Conservation (phyloP, 352 stramenopile species). For the Phytophthora cactorum region DNA sequence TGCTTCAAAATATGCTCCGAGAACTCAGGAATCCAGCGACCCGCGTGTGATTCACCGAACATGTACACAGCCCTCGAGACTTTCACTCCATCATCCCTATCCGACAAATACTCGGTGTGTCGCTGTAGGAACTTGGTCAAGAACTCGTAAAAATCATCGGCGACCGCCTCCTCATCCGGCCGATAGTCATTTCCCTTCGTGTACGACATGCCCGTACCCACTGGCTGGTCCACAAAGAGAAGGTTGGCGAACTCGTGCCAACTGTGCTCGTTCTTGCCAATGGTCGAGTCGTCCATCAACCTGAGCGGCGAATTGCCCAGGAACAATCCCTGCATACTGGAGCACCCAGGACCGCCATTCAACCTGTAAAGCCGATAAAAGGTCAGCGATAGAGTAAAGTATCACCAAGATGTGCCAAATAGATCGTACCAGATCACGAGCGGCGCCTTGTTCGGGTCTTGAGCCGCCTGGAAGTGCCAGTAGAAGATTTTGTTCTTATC, state of each 20-base stretch:
- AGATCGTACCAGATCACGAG: constrained; percentile 71
- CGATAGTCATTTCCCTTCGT: constrained; percentile 63
- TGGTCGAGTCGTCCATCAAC: constrained; percentile 53
- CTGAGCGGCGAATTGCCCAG: constrained; percentile 77
- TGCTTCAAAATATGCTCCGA: constrained; percentile 92
- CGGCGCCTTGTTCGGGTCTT: constrained; percentile 52
- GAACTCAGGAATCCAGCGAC: constrained; percentile 97
- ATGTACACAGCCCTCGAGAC: constrained; percentile 91
- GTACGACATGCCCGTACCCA: constrained; percentile 82
- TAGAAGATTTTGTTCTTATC: constrained; percentile 79
- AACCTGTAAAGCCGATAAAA: constrained; percentile 46
- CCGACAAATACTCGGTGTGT: constrained; percentile 76
- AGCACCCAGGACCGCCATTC: constrained; percentile 84
- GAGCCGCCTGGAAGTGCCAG: constrained; percentile 73
- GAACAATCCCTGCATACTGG: constrained; percentile 83
- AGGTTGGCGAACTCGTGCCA: constrained; percentile 81
- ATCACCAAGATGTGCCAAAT: constrained; percentile 7
- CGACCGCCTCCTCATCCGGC: constrained; percentile 50
- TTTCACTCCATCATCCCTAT: constrained; percentile 42
- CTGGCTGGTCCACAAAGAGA: constrained; percentile 86
- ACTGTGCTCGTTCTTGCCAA: constrained; percentile 73
- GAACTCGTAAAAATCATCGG: constrained; percentile 94
- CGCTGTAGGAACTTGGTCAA: constrained; percentile 92
- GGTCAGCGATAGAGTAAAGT: constrained; percentile 9
- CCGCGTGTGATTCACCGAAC: constrained; percentile 96